Evolutionary conservation across 805 yeast species (phyloP).

Genomic region (Myxozyma sirexii): DNA sequence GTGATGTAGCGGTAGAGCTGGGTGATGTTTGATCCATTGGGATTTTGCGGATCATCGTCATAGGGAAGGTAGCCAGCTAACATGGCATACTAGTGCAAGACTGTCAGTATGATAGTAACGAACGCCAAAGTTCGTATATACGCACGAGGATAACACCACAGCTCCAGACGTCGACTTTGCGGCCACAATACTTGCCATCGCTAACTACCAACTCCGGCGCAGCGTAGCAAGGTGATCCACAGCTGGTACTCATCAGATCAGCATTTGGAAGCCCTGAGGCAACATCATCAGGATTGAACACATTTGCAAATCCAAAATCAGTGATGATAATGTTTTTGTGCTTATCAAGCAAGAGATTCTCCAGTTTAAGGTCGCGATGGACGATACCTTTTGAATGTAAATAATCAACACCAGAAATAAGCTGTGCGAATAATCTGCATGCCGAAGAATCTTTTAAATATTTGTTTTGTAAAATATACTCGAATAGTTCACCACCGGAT

Average conservation of each 20-base stretch:
- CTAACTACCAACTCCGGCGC: slow-evolving; percentile 96
- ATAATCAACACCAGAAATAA: slow-evolving; percentile 91
- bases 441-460: slow-evolving; percentile 86
- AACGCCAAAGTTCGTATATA: not conserved
- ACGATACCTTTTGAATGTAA: slow-evolving; percentile 79
- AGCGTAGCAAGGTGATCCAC: slow-evolving; percentile 98
- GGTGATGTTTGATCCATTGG: slow-evolving; percentile 93
- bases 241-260: slow-evolving; percentile 89
- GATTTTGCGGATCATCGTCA: slow-evolving; percentile 96
- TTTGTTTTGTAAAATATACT: slow-evolving; percentile 83
- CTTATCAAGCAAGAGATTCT: slow-evolving; percentile 75
- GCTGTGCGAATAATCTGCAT: slow-evolving; percentile 85
- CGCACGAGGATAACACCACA: slow-evolving; percentile 77
- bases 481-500: slow-evolving; percentile 95
- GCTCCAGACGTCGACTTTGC: slow-evolving; percentile 96
- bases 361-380: slow-evolving; percentile 76
- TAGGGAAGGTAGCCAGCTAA: slow-evolving; percentile 95
- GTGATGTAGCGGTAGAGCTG: slow-evolving; percentile 90
- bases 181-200: slow-evolving; percentile 83
- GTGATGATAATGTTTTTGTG: slow-evolving; percentile 84
- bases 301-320: slow-evolving; percentile 94
- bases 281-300: slow-evolving; percentile 49
- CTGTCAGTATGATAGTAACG: not conserved
- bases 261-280: slow-evolving; percentile 32
- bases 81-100: slow-evolving; percentile 68